These are phyloP conservation scores for Prinsepia uniflora DNA, from an alignment of 306 rosid species.

Conservation along the genomic window DNA sequence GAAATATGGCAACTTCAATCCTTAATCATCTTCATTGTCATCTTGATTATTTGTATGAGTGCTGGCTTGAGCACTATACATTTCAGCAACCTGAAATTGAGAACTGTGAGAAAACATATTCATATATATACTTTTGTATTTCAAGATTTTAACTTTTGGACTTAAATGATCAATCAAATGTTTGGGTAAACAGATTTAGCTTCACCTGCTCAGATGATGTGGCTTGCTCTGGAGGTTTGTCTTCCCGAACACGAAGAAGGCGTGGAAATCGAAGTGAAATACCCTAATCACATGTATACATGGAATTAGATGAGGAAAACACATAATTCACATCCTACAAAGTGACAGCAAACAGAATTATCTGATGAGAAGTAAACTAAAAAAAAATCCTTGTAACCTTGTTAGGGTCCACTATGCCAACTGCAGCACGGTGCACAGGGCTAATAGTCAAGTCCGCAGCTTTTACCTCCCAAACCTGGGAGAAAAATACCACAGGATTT, in stretches of 20 bases:
- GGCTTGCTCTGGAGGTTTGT: constrained; percentile 83
- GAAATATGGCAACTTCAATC: constrained; percentile 13
- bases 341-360: constrained; percentile 1
- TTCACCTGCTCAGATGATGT: constrained; percentile 77
- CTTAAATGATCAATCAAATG: not conserved
- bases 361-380: constrained; percentile 11
- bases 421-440: constrained; percentile 89
- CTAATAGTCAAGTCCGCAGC: constrained; percentile 96
- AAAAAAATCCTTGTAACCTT: constrained; percentile 49
- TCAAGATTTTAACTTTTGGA: not conserved
- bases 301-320: constrained; percentile 19
- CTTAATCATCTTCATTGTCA: constrained; percentile 64
- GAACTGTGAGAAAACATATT: not conserved
- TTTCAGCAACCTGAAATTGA: constrained; percentile 70
- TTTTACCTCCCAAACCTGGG: constrained; percentile 95
- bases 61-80: constrained; percentile 76
- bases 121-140: not conserved
- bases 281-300: constrained; percentile 44
- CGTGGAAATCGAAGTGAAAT: constrained; percentile 93
- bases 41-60: constrained; percentile 49
- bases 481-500: not conserved
- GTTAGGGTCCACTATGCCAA: constrained; percentile 63
- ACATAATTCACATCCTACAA: constrained; percentile 11
- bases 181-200: constrained; percentile 6
- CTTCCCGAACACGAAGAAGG: constrained; percentile 68